Evolutionary conservation across 73 alveolate species (phyloP), one percentile per base, ranked within the genome.

Genomic region (Breviolum minutum): DNA sequence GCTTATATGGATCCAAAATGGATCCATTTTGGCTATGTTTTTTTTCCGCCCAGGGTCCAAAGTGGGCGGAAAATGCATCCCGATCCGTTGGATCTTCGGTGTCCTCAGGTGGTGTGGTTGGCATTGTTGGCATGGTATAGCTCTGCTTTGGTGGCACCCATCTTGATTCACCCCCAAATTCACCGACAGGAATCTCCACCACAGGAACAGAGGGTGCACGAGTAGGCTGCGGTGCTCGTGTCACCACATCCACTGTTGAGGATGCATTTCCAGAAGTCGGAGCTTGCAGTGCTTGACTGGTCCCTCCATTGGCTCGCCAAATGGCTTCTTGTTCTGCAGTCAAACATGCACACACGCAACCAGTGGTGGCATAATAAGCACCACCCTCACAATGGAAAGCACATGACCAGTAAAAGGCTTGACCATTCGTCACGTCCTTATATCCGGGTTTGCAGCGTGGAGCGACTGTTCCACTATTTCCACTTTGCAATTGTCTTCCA

Each of bases 371-470:
- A 17, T 70, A 90, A 63, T 90, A 70, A 7, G 11, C 73, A 32
- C 97, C 97, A 16, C 97, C 97, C 26, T 90, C 97, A 81, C 97
- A 90, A 73, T 90, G 87, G 87, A 90, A 90, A 54, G 88, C 97
- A 63, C 97, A 90, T 27, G 97, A 90, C 97, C 97, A 90, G 30
- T 9, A 26, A 76, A 48, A 90, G 70, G 97, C 97, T 76, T 54
- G 87, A 7, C 97, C 97, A 13, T 30, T 81, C n/a, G 97, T 90
- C 61, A 73, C 63, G 26, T 90, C 97, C 20, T 70, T 63, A 74
- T 90, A 90, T 32, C 97, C 97, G 3, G 97, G 97, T 87, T 14
- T 26, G 63, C 97, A 90, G 22, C 77, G 88, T 17, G 97, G 97
- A 71, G 62, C 63, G 17, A 70, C 63, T 8, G 80, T 62, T 62